These are phyloP conservation scores for Pyrus bretschneideri DNA, from an alignment of 306 rosid species.

Conservation along the genomic window DNA sequence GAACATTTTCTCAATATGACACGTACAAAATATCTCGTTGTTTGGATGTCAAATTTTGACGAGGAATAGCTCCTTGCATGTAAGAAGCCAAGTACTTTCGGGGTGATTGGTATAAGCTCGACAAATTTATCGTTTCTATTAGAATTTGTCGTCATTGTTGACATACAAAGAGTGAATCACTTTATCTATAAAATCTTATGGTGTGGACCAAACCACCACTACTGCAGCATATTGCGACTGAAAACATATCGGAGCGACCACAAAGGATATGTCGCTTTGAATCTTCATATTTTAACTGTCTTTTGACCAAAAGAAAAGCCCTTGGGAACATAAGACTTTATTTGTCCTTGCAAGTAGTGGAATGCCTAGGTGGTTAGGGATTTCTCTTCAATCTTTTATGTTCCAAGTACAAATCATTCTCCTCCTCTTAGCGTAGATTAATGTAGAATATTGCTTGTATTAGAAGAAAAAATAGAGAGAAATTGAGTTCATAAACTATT, in stretches of 20 bases:
- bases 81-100: neutral
- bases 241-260: neutral
- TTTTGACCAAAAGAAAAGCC: neutral
- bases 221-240: no score
- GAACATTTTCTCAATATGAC: neutral
- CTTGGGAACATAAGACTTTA: no score
- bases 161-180: neutral
- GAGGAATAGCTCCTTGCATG: neutral
- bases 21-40: neutral
- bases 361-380: no score
- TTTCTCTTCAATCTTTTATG: no score
- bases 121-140: neutral
- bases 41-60: no score
- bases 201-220: neutral
- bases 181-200: neutral
- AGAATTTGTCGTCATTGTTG: neutral
- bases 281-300: neutral
- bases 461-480: neutral
- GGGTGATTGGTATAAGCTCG: neutral
- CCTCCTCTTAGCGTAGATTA: no score
- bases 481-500: neutral
- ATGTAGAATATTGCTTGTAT: no score
- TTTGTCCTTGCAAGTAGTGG: no score
- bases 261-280: slow-evolving; percentile 3
- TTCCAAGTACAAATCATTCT: no score